Conservation (phyloP, 1,284 basidiomycete genomes). For the Melampsora occidentalis region DNA sequence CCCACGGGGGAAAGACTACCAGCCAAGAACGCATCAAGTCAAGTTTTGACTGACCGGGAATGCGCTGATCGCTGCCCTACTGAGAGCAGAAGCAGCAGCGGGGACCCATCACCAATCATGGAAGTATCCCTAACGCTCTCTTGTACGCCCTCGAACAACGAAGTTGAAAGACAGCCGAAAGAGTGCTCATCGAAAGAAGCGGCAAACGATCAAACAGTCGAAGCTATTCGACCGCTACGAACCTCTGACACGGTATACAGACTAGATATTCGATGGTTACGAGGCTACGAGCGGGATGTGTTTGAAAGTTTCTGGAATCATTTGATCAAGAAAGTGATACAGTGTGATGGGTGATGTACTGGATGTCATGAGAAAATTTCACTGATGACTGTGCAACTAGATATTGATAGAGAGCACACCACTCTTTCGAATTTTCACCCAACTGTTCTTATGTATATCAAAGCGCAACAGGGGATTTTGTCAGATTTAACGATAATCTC, state of each 20-base stretch:
- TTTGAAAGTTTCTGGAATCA: constrained; percentile 24
- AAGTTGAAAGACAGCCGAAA: not conserved
- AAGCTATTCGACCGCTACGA: not conserved
- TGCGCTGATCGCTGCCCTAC: not conserved
- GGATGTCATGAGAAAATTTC: not conserved
- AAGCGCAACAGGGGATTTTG: no score
- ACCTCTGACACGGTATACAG: not conserved
- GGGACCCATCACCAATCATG: not conserved
- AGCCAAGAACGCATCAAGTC: not conserved
- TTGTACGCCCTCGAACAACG: not conserved
- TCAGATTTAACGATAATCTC: no score
- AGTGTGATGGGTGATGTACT: not conserved
- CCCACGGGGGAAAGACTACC: constrained; percentile 1
- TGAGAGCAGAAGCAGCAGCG: no score
- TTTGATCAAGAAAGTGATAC: constrained; percentile 7
- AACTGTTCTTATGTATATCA: no score
- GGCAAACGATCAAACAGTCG: not conserved
- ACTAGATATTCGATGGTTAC: not conserved
- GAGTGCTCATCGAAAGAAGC: not conserved
- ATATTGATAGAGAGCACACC: not conserved
- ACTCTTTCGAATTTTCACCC: not conserved
- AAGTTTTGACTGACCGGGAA: not conserved
- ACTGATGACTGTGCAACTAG: not conserved
- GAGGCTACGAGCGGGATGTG: not conserved
- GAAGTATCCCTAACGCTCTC: not conserved